Evolutionary conservation across 2,329 filamentous ascomycete genomes (phyloP).

Genomic region (Neocatenulostroma microsporum): DNA sequence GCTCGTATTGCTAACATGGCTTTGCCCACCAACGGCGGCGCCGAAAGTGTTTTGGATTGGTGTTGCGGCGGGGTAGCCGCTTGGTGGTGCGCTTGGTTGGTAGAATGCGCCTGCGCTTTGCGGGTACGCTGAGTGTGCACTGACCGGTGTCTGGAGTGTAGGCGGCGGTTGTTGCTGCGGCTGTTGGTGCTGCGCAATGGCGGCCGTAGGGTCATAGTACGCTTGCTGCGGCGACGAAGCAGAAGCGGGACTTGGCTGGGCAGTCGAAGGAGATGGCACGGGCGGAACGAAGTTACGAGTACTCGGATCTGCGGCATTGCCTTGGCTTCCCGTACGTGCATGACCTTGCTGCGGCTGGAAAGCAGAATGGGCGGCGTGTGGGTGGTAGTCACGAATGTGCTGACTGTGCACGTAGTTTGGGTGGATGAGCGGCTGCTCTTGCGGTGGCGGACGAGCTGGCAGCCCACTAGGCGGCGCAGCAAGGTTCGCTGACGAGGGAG

Average conservation of each 20-base stretch:
- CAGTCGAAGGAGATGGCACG: conserved; percentile 8
- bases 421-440: conserved; percentile 42
- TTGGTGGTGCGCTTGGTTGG: too few species aligned
- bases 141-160: conserved; percentile 3
- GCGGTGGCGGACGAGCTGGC: conserved; percentile 42
- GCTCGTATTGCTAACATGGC: conserved; percentile 1
- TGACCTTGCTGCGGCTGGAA: conserved; percentile 22
- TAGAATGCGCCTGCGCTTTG: too few species aligned
- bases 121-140: background rate
- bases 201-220: background rate
- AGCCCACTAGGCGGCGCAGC: conserved; percentile 34
- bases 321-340: conserved; percentile 18
- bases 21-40: background rate
- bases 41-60: conserved; percentile 5
- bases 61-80: too few species aligned
- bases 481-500: conserved; percentile 26
- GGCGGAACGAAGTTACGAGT: conserved; percentile 15
- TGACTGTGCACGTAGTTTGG: conserved; percentile 42
- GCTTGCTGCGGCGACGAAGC: conserved; percentile 3
- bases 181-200: conserved; percentile 2
- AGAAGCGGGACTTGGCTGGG: conserved; percentile 1
- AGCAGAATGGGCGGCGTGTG: conserved; percentile 36
- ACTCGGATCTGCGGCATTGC: conserved; percentile 16
- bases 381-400: conserved; percentile 45
- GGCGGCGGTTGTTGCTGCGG: conserved; percentile 3